Evolutionary conservation across 1,284 basidiomycete genomes (phyloP).

Genomic region (Moniliella sp.): DNA sequence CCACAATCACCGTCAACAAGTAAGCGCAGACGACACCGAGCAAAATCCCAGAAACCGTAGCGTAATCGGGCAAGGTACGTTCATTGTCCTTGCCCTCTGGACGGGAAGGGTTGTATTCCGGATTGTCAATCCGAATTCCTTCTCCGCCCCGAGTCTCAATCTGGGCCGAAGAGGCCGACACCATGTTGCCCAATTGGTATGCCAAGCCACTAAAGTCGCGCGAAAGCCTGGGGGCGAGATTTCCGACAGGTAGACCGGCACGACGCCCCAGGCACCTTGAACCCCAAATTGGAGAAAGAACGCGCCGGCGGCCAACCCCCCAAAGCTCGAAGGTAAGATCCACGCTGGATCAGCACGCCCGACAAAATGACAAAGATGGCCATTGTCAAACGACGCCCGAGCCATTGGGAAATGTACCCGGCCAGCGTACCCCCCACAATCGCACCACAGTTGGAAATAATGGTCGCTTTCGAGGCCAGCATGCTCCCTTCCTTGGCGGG

Average conservation of each 20-base stretch:
- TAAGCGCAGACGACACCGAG: conserved; percentile 43
- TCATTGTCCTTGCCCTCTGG: conserved; percentile 1
- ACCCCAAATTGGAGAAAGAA: conserved; percentile 38
- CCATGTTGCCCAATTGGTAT: conserved; percentile 57
- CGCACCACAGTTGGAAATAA: conserved; percentile 64
- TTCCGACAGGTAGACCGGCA: conserved; percentile 69
- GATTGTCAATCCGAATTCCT: conserved; percentile 14
- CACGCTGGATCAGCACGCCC: conserved; percentile 27
- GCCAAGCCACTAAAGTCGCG: conserved; percentile 77
- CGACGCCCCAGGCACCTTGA: conserved; percentile 41
- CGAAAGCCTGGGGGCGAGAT: conserved; percentile 77
- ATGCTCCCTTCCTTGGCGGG: neutral
- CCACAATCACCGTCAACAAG: conserved; percentile 18
- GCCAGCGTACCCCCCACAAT: conserved; percentile 56
- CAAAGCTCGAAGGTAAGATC: conserved; percentile 34
- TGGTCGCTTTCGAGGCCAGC: conserved; percentile 56
- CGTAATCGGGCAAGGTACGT: conserved; percentile 54
- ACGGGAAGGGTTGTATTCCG: conserved; percentile 8
- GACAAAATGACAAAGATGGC: conserved; percentile 39
- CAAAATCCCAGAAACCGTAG: conserved; percentile 63
- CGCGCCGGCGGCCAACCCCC: conserved; percentile 34
- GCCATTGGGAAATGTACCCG: conserved; percentile 57
- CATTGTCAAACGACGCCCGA: conserved; percentile 71
- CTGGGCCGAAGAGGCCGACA: conserved; percentile 64
- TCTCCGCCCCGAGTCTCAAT: conserved; percentile 58